Evolutionary conservation across 202 grass and related monocot genomes (phyloP).

Genomic region (Miscanthus sacchariflorus): DNA sequence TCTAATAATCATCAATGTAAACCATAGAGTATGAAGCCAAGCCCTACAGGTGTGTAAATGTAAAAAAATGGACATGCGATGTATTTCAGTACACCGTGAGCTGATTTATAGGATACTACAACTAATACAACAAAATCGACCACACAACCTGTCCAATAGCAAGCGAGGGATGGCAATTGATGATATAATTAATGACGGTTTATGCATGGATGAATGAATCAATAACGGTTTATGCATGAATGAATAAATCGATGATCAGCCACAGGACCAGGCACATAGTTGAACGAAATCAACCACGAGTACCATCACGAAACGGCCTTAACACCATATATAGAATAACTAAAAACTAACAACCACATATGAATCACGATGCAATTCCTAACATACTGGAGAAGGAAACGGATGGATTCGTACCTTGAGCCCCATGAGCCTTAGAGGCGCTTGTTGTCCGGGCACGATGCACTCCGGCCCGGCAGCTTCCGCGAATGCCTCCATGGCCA

Average conservation of each 20-base stretch:
- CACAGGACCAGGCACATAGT: background rate
- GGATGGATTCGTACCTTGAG: constrained; percentile 69
- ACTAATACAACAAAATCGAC: background rate
- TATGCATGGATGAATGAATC: background rate
- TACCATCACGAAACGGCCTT: background rate
- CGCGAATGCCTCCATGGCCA: constrained; percentile 86
- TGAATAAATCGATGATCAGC: background rate
- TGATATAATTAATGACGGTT: constrained; percentile 2
- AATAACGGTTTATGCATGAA: background rate
- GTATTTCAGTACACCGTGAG: background rate
- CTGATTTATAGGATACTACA: background rate
- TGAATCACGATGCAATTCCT: background rate
- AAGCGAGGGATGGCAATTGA: constrained; percentile 1
- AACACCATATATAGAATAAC: background rate
- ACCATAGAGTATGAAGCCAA: background rate
- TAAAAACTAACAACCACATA: constrained; percentile 14
- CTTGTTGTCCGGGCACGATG: constrained; percentile 88
- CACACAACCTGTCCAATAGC: background rate
- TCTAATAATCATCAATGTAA: background rate
- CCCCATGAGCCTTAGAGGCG: constrained; percentile 85
- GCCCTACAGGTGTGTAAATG: background rate
- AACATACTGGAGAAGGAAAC: background rate
- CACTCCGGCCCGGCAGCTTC: constrained; percentile 95
- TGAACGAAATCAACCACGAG: background rate
- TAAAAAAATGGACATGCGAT: background rate